phyloP scores from a whole-genome alignment of 2,329 filamentous ascomycete species.

The Pestalotiopsis sp. region DNA sequence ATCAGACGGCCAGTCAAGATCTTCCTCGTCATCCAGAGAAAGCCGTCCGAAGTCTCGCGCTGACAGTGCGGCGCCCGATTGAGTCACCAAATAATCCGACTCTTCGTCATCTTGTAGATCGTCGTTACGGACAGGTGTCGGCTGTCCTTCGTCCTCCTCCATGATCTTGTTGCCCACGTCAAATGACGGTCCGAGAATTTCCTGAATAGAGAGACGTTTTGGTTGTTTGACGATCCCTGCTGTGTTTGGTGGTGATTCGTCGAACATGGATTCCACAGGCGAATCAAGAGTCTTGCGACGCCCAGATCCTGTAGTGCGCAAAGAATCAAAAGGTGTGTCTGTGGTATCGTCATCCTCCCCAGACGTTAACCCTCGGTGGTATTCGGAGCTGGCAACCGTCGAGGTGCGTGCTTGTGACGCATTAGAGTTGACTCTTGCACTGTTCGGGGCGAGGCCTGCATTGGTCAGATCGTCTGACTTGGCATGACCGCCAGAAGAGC shows the following conservation, averaged over 20 bases:
- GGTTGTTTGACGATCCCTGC: slow-evolving; percentile 49
- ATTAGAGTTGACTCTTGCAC: slow-evolving; percentile 27
- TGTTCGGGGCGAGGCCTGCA: slow-evolving; percentile 15
- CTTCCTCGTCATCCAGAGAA: slow-evolving; percentile 62
- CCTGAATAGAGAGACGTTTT: slow-evolving; percentile 59
- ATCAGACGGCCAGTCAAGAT: slow-evolving; percentile 63
- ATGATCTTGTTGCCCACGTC: slow-evolving; percentile 58
- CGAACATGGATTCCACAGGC: slow-evolving; percentile 77
- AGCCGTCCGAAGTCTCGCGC: slow-evolving; percentile 47
- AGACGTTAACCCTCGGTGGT: slow-evolving; percentile 65
- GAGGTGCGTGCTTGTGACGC: slow-evolving; percentile 41
- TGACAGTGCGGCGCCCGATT: slow-evolving; percentile 33
- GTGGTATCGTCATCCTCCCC: slow-evolving; percentile 78
- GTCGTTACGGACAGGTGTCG: slow-evolving; percentile 48
- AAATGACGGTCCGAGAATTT: slow-evolving; percentile 56
- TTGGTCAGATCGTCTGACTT: slow-evolving; percentile 21
- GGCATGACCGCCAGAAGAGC: slow-evolving; percentile 37
- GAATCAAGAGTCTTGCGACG: slow-evolving; percentile 68
- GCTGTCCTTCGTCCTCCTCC: slow-evolving; percentile 60
- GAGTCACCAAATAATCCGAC: slow-evolving; percentile 21
- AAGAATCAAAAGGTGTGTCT: slow-evolving; percentile 75
- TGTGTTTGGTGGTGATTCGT: slow-evolving; percentile 69
- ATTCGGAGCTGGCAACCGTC: slow-evolving; percentile 69
- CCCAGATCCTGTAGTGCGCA: slow-evolving; percentile 69
- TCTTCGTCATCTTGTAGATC: slow-evolving; percentile 22